Evolutionary conservation across 2,329 filamentous ascomycete genomes (phyloP), one percentile per base, ranked within the genome.

Genomic region (Sclerotinia trifoliorum): DNA sequence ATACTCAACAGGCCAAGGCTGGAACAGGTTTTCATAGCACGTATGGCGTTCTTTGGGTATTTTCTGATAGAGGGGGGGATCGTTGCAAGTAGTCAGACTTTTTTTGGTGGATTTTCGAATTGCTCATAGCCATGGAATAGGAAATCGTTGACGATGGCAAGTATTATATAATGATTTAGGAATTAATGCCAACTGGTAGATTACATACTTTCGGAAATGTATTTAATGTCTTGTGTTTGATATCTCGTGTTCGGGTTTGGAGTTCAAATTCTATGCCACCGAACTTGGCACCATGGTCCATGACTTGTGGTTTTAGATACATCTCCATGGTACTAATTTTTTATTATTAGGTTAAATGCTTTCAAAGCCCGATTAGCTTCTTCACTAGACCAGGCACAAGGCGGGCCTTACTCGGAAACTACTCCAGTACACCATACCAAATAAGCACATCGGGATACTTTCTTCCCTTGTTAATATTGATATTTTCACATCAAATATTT

Each of bases 111-210:
- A 42, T 51, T 46, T 17, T 60, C 54, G 29, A 58, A 46, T 57
- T 48, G 51, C 51, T 58, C 29, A 62, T 62, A 29, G 29, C 44
- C 44, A 60, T 26, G 35, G 44, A 58, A 51, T 61, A 58, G 65
- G 65, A 51, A 49, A 66, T 52, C 54, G 52, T 66, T 52, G 56
- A 63, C 54, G 56, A 54, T 32, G 35, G 51, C 54, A 49, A 49
- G 32, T 55, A 60, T 65, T 67, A 68, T 67, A 68, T 68, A 68
- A 70, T 69, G 65, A 68, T 63, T 49, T 65, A 68, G 65, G 69
- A 52, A 65, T 55, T 70, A 70, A 71, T 71, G 48, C 46, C 42
- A 35, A 58, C 29, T 55, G 48, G 24, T 57, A 55, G 21, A 49
- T 46, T 65, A 29, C 29, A 29, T 19, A n/a, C 32, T 19, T 19